Base-by-base conservation (phyloP, 768 basidiomycete genomes). In the Pisolithus orientalis region DNA sequence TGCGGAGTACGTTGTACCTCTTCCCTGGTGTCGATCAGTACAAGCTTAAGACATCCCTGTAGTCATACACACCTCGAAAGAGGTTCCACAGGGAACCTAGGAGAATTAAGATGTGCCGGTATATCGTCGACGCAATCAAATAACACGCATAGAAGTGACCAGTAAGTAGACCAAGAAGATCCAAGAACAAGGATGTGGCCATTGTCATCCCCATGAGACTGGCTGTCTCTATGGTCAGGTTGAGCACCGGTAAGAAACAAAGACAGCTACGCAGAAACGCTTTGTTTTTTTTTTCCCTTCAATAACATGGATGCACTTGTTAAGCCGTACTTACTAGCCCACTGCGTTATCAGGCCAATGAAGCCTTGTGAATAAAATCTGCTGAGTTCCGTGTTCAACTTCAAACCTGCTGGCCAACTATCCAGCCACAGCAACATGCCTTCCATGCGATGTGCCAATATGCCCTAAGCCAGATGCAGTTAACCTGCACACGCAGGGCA, bases 381-480 rank as follows among this genome's bases (percentile, higher is more conserved):
- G 59, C 91, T 90, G n/a, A 99, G 77, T 59, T 97, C 90, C 0
- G 91, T 90, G 62, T 98, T 98, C 49, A 99, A 83, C 68, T 99
- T 99, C 39, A 99, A 71, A 1, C 96, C 95, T 1, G 85, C 93
- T 0, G 95, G 95, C 95, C 95, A 98, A 54, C 87, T 82, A 65
- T 96, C 88, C 11, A 99, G 76, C 94, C 94, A 97, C 1, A 75
- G 59, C 2, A 97, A 73, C 0, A 77, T 73, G 14, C 71, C 69
- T 40, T 79, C 76, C 8, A 87, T 64, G 45, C 71, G 68, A 52
- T 62, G 28, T 38, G 65, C 64, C 1, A 67, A 56, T 6, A 59
- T 53, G 28, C 55, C 54, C 66, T 70, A 32, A 43, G 37, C 16
- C 27, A 14, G n/a, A 8, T 27, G 24, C 7, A 7, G 13, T 14